These are phyloP conservation scores for Mortierella sp. DNA, from an alignment of 371 early-diverging fungal genomes.

Conservation along the genomic window DNA sequence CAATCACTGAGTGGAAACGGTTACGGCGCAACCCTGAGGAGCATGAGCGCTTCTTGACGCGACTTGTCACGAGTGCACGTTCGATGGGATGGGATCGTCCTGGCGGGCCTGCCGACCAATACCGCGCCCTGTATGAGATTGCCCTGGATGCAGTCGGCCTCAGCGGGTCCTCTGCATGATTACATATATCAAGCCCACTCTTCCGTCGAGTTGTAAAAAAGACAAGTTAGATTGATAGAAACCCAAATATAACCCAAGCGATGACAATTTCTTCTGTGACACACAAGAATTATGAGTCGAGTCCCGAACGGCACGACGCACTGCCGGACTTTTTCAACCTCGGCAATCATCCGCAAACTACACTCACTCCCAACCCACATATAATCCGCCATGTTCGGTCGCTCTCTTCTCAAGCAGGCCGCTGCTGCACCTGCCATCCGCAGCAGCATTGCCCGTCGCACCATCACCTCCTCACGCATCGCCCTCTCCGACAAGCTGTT, in stretches of 20 bases:
- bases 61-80: constrained; percentile 65
- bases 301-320: no score
- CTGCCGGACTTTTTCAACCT: not conserved
- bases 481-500: constrained; percentile 75
- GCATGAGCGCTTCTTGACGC: constrained; percentile 64
- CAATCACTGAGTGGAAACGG: constrained; percentile 55
- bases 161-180: constrained; percentile 11
- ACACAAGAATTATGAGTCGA: no score
- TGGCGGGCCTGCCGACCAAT: constrained; percentile 63
- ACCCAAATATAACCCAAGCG: not conserved
- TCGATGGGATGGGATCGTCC: constrained; percentile 68
- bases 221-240: not conserved
- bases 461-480: constrained; percentile 61
- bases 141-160: constrained; percentile 36
- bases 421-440: constrained; percentile 29
- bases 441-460: constrained; percentile 58
- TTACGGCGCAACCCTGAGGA: constrained; percentile 43
- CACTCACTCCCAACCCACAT: not conserved
- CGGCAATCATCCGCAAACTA: not conserved
- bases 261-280: no score
- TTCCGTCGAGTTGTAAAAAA: not conserved
- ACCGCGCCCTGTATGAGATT: constrained; percentile 58
- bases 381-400: constrained; percentile 23
- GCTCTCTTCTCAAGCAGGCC: constrained; percentile 35
- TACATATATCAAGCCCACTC: not conserved